Base-by-base conservation (phyloP, 495 filamentous ascomycete species). In the Penicillium mononematosum region DNA sequence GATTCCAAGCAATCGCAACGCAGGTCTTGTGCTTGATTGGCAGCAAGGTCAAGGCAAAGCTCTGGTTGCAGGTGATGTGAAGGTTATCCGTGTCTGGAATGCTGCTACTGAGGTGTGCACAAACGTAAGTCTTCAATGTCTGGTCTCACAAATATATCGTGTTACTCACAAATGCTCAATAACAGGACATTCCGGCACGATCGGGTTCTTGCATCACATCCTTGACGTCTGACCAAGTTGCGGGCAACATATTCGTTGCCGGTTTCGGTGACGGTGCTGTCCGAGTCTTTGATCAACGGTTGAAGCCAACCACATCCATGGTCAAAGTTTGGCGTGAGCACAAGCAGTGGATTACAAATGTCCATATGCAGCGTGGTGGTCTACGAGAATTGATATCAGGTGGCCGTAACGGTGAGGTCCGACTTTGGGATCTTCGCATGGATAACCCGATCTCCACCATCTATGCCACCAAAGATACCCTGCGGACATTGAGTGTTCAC, bases 191-290 rank as follows among this genome's bases (percentile, higher is more conserved):
- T 45, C 91, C 92, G 12, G 94, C 95, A 14, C 90, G 95, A 11
- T 97, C 93, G 2, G 91, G 91, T 25, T 96, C 91, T 8, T 97
- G 92, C 71, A 91, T 99, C 64, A 98, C 94, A 5, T 90, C 90
- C 31, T 75, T 99, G 61, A 97, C 95, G 6, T 96, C 92, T 2
- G 94, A 99, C 68, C 93, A 97, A 75, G 93, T 98, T 60, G 94
- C 92, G 41, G 95, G 95, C 54, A 90, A 96, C 62, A 85, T 97
- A 54, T 96, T 99, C 68, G 86, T 94, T 22, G 94, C 93, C 22
- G 94, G 95, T 11, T 99, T 98, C 56, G 94, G 95, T 3, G 94
- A 99, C 64, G 94, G 94, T n/a, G 92, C 92, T 12, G 86, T 99
- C 27, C 81, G 94, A 44, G 90, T 96, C 24, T 99, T 97, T 64